Conservation (phyloP, 352 stramenopile species). For the Achlya hypogyna region DNA sequence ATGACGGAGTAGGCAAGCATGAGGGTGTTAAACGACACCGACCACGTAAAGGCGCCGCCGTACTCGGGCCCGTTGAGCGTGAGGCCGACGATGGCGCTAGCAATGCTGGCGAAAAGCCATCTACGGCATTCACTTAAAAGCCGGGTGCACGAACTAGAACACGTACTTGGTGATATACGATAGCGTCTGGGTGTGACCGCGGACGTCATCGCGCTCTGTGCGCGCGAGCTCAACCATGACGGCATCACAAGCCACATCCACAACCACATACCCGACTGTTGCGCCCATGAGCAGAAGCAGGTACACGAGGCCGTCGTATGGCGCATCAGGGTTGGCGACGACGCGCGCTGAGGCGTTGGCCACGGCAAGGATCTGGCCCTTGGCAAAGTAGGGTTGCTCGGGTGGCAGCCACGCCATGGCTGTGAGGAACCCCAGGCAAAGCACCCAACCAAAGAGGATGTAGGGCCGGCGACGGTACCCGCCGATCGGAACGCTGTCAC, state of each 20-base stretch:
- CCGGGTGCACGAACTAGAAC: slow-evolving; percentile 18
- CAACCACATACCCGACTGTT: slow-evolving; percentile 79
- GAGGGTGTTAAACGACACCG: slow-evolving; percentile 33
- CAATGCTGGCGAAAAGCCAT: slow-evolving; percentile 2
- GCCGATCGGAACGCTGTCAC: slow-evolving; percentile 43
- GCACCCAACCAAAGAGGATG: slow-evolving; percentile 42
- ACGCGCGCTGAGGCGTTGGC: neutral
- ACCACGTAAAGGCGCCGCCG: slow-evolving; percentile 41
- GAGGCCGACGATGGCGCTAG: slow-evolving; percentile 38
- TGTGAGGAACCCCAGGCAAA: slow-evolving; percentile 42
- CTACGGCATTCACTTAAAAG: neutral
- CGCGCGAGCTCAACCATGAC: slow-evolving; percentile 64
- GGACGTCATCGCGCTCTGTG: slow-evolving; percentile 31
- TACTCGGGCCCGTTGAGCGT: slow-evolving; percentile 48
- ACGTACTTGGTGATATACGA: slow-evolving; percentile 29
- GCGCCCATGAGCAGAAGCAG: slow-evolving; percentile 60
- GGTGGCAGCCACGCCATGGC: slow-evolving; percentile 36
- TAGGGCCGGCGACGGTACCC: slow-evolving; percentile 42
- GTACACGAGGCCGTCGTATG: slow-evolving; percentile 35
- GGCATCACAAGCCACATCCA: slow-evolving; percentile 74
- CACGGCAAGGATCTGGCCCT: neutral
- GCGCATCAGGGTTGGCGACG: slow-evolving; percentile 26
- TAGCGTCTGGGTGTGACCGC: slow-evolving; percentile 33
- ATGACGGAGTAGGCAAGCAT: slow-evolving; percentile 22
- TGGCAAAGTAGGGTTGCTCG: slow-evolving; percentile 34